phyloP scores from a whole-genome alignment of 2,329 filamentous ascomycete species.

The Fusarium annulatum region DNA sequence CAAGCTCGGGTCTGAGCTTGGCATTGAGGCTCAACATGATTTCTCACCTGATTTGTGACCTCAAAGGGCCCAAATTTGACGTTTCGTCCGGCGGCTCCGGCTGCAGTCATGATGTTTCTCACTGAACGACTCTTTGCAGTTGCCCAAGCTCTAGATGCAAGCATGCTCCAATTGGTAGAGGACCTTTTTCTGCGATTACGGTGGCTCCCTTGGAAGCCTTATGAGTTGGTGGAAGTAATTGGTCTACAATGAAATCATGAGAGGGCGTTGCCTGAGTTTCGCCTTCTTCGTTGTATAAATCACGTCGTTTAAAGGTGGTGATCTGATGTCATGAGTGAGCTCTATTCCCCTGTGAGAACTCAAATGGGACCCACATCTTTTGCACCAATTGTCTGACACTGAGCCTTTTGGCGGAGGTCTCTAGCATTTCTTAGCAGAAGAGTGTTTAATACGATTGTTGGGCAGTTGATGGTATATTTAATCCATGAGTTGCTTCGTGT shows the following conservation, averaged over 20 bases:
- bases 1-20: neutral
- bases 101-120: conserved; percentile 47
- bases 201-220: no score
- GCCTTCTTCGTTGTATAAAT: neutral
- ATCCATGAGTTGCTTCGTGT: conserved; percentile 18
- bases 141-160: conserved; percentile 25
- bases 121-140: conserved; percentile 14
- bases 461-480: neutral
- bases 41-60: conserved; percentile 76
- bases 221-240: neutral
- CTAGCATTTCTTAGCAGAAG: neutral
- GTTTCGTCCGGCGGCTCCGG: conserved; percentile 36
- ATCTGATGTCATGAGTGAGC: conserved; percentile 41
- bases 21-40: neutral
- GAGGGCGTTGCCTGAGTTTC: neutral
- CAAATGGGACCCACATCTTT: conserved; percentile 27
- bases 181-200: neutral
- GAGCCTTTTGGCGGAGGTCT: neutral
- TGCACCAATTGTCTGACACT: conserved; percentile 36
- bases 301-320: conserved; percentile 12
- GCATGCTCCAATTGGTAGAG: conserved; percentile 34
- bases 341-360: conserved; percentile 14
- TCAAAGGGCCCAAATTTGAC: conserved; percentile 81
- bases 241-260: neutral
- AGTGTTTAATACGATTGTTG: neutral